Base-by-base conservation (phyloP, 2,329 filamentous ascomycete species). In the Pseudogymnoascus sp. region DNA sequence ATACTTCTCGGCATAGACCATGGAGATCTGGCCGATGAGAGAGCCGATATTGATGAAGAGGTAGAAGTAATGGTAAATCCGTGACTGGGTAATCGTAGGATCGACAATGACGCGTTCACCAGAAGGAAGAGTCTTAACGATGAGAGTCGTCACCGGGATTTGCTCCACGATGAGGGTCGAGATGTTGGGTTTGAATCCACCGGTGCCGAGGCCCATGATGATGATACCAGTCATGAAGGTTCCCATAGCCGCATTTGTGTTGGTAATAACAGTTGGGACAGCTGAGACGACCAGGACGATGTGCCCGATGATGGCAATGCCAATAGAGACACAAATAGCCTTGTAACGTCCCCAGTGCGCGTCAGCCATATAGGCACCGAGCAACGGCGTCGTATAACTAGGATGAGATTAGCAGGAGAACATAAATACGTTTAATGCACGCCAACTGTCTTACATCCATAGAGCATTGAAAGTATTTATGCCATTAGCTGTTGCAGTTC, bases 341-440 rank as follows among this genome's bases (percentile, higher is more conserved):
- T 83, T 84, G 76, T 83, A 85, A 69, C 83, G 83, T 62, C 84
- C 84, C 28, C 84, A 77, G 65, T 84, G 84, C 69, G 82, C 80
- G 68, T 86, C 77, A 14, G 82, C 81, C 61, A 84, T 76, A 70
- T 83, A 83, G 68, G 81, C 82, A 69, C 83, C 82, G 63, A 81
- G 68, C n/a, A 79, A 72, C 38, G 76, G 75, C 3, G 72, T 76
- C 28, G 73, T 72, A 65, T 77, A 78, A 12, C n/a, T n/a, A n/a
- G n/a, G n/a, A n/a, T n/a, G n/a, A n/a, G n/a, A n/a, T n/a, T n/a
- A n/a, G n/a, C n/a, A n/a, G n/a, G n/a, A n/a, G n/a, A n/a, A n/a
- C n/a, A n/a, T n/a, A n/a, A n/a, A n/a, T n/a, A n/a, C n/a, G n/a
- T n/a, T n/a, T n/a, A n/a, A n/a, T n/a, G n/a, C n/a, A n/a, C n/a